phyloP scores from a whole-genome alignment of 352 stramenopile genomes.

The Phytophthora sojae region DNA sequence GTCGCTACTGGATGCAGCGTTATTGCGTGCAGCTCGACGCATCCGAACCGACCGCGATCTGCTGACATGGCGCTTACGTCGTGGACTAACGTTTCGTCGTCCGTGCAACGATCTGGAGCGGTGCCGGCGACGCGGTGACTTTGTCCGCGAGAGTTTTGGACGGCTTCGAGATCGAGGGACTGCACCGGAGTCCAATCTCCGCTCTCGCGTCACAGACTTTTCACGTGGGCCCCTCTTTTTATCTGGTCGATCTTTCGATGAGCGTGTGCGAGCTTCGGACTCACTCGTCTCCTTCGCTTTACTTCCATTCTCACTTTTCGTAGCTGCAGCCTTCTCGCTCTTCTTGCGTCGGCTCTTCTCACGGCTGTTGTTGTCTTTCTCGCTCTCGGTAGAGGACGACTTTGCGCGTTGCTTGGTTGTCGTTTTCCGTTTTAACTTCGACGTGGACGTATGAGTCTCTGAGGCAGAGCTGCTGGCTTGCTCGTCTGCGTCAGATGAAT shows the following conservation, averaged over 20 bases:
- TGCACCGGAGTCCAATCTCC: constrained; percentile 8
- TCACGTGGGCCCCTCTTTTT: too few relatives aligned
- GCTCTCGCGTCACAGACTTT: constrained; percentile 1
- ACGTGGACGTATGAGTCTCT: constrained; percentile 13
- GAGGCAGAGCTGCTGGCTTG: constrained; percentile 10
- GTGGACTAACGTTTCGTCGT: constrained; percentile 9
- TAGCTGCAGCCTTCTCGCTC: not conserved
- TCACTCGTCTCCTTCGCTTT: constrained; percentile 19
- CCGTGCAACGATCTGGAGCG: constrained; percentile 11
- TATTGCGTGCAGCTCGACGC: constrained; percentile 8
- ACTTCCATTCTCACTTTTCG: constrained; percentile 23
- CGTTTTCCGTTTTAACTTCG: constrained; percentile 10
- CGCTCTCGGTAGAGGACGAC: constrained; percentile 34
- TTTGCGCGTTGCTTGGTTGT: constrained; percentile 2
- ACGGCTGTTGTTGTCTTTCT: constrained; percentile 12
- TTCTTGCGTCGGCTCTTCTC: constrained; percentile 3
- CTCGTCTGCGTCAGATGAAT: constrained; percentile 14
- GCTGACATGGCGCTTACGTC: constrained; percentile 17
- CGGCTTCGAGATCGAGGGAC: constrained; percentile 12
- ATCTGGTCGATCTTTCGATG: constrained; percentile 1
- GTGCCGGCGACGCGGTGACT: constrained; percentile 8
- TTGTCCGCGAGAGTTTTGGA: constrained; percentile 3
- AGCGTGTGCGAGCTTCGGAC: constrained; percentile 1
- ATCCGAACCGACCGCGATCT: constrained; percentile 12
- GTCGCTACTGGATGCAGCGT: constrained; percentile 5